Conservation (phyloP, 495 filamentous ascomycete species). For the Cercophora newfieldiana region DNA sequence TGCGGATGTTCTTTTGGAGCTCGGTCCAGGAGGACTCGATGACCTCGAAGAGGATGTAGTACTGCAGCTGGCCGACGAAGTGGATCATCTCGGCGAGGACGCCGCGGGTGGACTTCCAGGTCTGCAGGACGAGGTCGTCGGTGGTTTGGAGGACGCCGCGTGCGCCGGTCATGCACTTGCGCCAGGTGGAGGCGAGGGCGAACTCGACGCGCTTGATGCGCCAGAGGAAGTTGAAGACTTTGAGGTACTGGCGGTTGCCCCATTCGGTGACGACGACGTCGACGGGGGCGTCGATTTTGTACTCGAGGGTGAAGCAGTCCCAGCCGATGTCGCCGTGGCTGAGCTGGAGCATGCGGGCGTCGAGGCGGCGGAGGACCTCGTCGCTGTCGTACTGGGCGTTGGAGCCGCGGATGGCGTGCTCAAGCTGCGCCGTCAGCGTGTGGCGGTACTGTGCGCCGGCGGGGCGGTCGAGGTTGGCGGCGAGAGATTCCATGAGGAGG, state of each 20-base stretch:
- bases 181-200: conserved; percentile 84
- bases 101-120: conserved; percentile 89
- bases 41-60: conserved; percentile 98
- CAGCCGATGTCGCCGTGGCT: conserved; percentile 97
- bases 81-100: conserved; percentile 96
- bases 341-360: conserved; percentile 94
- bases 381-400: conserved; percentile 94
- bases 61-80: conserved; percentile 94
- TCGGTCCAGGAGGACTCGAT: conserved; percentile 93
- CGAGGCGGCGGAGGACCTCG: conserved; percentile 89
- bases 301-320: conserved; percentile 99
- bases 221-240: conserved; percentile 99
- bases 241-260: conserved; percentile 93
- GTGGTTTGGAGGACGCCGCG: conserved; percentile 83
- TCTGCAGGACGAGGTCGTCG: conserved; percentile 70
- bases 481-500: conserved; percentile 92
- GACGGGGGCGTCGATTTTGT: conserved; percentile 95
- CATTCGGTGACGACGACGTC: conserved; percentile 96
- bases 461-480: conserved; percentile 90
- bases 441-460: conserved; percentile 93
- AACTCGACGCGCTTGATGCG: conserved; percentile 98
- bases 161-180: conserved; percentile 93
- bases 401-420: conserved; percentile 94
- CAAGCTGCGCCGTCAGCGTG: conserved; percentile 92
- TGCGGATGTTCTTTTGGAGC: conserved; percentile 74